Evolutionary conservation across 1,139 yeast genomes (phyloP).

Genomic region (Diutina sp.): DNA sequence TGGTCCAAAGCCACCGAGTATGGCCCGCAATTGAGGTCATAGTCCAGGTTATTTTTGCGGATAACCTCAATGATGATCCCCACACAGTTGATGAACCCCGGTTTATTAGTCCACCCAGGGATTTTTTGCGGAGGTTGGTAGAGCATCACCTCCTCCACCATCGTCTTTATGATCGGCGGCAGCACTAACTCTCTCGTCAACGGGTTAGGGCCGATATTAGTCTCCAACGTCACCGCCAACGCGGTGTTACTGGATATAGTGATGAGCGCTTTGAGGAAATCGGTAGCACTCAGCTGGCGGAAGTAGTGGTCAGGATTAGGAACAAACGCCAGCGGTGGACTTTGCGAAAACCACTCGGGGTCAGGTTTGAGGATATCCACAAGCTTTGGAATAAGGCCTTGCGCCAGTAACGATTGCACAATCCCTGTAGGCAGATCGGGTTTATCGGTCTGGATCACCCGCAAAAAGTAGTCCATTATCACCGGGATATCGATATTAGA

Average conservation of each 20-base stretch:
- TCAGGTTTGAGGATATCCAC: constrained; percentile 37
- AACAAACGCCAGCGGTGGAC: not conserved
- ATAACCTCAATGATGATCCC: constrained; percentile 35
- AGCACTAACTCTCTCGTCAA: constrained; percentile 33
- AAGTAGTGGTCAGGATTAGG: constrained; percentile 23
- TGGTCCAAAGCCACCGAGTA: constrained; percentile 20
- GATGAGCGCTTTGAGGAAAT: constrained; percentile 83
- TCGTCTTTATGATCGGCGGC: constrained; percentile 18
- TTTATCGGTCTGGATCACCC: constrained; percentile 54
- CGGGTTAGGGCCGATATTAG: constrained; percentile 34
- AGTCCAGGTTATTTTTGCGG: constrained; percentile 34
- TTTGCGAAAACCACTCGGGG: constrained; percentile 13
- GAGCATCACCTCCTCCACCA: constrained; percentile 31
- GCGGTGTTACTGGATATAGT: constrained; percentile 74
- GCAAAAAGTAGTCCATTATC: constrained; percentile 40
- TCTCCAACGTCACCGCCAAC: constrained; percentile 31
- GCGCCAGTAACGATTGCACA: constrained; percentile 37
- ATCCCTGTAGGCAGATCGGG: constrained; percentile 55
- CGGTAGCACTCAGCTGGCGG: constrained; percentile 89
- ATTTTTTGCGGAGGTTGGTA: constrained; percentile 8
- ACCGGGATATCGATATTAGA: constrained; percentile 47
- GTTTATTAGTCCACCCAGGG: constrained; percentile 20
- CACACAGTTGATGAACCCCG: constrained; percentile 35
- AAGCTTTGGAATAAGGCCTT: constrained; percentile 37
- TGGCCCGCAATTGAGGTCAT: constrained; percentile 32